Base-by-base conservation (phyloP, 78 protist species). In the Isochrysis galbana region DNA sequence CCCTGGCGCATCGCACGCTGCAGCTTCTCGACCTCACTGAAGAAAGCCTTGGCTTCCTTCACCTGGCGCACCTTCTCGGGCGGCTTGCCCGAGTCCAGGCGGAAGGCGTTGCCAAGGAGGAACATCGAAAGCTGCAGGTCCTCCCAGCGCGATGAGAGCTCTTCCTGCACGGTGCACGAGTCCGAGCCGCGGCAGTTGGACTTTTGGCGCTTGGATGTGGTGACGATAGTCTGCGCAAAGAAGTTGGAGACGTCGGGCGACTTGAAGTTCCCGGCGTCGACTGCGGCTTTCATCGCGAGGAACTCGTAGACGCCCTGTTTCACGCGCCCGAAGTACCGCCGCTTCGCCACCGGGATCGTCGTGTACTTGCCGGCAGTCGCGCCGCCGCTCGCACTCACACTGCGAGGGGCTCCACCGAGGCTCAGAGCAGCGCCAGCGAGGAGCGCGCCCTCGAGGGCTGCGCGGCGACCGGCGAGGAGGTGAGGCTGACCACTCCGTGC, bases 351-450 rank as follows among this genome's bases (percentile, higher is more conserved):
- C 21, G 88, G 88, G 88, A 80, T 80, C 42, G 88, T 41, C 25
- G 88, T 80, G 88, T 44, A 80, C 88, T 80, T 80, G 38, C 88
- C 88, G 17, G 88, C 88, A 1, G 88, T 80, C 39, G 88, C 88
- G 54, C 88, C 88, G 47, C 88, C 88, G 41, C 88, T 80, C 39
- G 88, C 88, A 14, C 0, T 0, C 23, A 54, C 88, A 0, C 55
- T 54, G 23, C 36, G 1, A 3, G 86, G 47, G 11, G 36, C 25
- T 36, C 74, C 74, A 10, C 36, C 74, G 36, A 61, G 74, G 14
- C 19, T 7, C 74, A 32, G 3, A 17, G 29, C 74, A 3, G n/a
- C 74, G 36, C 36, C 74, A 51, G 61, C 7, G 61, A 51, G 29
- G 61, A 14, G 29, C 61, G 14, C 61, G 61, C 29, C 61, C 29